Evolutionary conservation across 2,329 filamentous ascomycete genomes (phyloP).

Genomic region (Hymenoscyphus fraxineus): DNA sequence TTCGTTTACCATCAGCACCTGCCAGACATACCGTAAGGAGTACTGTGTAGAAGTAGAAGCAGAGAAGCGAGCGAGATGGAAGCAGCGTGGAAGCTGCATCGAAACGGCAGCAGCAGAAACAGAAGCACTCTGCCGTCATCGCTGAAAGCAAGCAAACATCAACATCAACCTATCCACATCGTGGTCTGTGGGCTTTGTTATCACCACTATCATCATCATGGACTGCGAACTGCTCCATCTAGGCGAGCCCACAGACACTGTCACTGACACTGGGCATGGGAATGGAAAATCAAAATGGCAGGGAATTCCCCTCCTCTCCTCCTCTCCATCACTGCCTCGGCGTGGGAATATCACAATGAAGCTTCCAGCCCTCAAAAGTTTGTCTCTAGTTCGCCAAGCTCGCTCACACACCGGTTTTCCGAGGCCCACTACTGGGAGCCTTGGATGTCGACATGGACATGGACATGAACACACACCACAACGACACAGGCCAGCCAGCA

Average conservation of each 20-base stretch:
- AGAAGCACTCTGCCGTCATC: not conserved
- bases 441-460: not conserved
- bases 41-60: not conserved
- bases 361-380: conserved; percentile 3
- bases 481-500: conserved; percentile 18
- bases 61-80: not conserved
- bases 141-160: not conserved
- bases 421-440: not conserved
- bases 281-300: not conserved
- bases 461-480: not conserved
- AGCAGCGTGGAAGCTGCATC: conserved; percentile 5
- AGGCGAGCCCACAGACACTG: no score
- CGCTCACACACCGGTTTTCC: conserved; percentile 13
- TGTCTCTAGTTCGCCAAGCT: conserved; percentile 13
- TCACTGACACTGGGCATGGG: not conserved
- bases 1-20: not conserved
- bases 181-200: not conserved
- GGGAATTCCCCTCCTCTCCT: not conserved
- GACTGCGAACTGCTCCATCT: not conserved
- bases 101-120: conserved; percentile 7
- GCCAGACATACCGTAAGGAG: not conserved
- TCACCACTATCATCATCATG: not conserved
- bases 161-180: no score
- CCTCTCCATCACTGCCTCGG: not conserved
- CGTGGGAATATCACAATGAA: conserved; percentile 9